These are phyloP conservation scores for Cercospora sesami DNA, from an alignment of 2,329 filamentous ascomycete genomes.

Conservation along the genomic window DNA sequence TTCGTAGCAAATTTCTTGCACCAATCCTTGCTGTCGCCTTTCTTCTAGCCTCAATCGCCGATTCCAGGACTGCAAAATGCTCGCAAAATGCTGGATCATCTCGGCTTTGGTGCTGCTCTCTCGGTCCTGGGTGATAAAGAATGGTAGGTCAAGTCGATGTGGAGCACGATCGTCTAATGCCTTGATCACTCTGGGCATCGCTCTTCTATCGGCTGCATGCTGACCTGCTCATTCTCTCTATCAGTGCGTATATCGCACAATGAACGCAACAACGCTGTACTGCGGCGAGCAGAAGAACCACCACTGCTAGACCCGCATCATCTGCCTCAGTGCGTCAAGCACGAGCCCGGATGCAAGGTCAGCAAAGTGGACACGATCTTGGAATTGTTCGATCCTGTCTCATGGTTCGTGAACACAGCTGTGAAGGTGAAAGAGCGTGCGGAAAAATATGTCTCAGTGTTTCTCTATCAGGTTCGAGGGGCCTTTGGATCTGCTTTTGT, in stretches of 20 bases:
- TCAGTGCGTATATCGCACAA: not conserved
- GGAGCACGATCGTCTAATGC: not conserved
- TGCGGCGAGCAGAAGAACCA: not conserved
- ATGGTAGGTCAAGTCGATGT: not conserved
- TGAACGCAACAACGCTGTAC: not conserved
- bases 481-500: not conserved
- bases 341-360: not conserved
- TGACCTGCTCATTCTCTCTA: not conserved
- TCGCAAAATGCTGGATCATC: not conserved
- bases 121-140: not conserved
- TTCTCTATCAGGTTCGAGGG: not conserved
- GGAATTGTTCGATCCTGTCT: not conserved
- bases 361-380: not conserved
- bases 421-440: not conserved
- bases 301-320: not conserved
- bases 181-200: not conserved
- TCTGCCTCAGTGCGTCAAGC: constrained; percentile 4
- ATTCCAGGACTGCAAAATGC: not conserved
- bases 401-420: not conserved
- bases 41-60: not conserved
- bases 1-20: not conserved
- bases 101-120: not conserved
- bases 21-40: not conserved
- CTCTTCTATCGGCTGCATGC: not conserved
- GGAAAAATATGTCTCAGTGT: not conserved